Evolutionary conservation across 257 asterid genomes (phyloP).

Genomic region (Jaltomata sinuosa): DNA sequence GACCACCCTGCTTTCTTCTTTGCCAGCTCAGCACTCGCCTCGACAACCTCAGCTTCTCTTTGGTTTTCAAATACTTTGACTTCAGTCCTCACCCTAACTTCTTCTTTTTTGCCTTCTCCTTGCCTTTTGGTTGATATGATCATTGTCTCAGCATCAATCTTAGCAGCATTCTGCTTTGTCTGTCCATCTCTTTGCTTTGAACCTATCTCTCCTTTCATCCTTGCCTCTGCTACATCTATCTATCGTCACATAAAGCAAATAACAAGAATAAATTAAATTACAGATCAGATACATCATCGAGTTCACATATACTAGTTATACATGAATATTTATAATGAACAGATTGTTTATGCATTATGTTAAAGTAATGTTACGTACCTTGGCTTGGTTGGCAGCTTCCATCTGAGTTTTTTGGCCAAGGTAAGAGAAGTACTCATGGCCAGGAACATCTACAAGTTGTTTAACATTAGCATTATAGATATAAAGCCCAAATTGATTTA

Average conservation of each 20-base stretch:
- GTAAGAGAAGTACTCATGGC: constrained; percentile 62
- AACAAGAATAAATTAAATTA: too few relatives aligned
- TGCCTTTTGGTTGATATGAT: constrained; percentile 32
- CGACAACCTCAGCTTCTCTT: constrained; percentile 48
- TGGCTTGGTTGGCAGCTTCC: constrained; percentile 66
- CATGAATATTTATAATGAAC: too few relatives aligned
- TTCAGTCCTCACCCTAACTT: constrained; percentile 30
- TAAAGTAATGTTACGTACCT: background rate
- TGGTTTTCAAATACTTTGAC: constrained; percentile 41
- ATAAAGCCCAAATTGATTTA: constrained; percentile 46
- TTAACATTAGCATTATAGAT: constrained; percentile 63
- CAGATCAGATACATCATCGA: background rate
- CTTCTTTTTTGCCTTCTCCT: constrained; percentile 51
- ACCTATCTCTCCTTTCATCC: constrained; percentile 59
- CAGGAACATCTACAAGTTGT: constrained; percentile 56
- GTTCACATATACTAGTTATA: too few relatives aligned
- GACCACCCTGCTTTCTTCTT: constrained; percentile 65
- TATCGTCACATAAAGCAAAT: background rate
- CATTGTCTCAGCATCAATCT: constrained; percentile 59
- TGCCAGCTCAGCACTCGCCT: constrained; percentile 38
- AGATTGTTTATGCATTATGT: too few relatives aligned
- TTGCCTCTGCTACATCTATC: constrained; percentile 47
- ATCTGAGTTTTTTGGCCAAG: constrained; percentile 58
- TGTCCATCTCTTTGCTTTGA: constrained; percentile 44
- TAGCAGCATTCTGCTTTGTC: constrained; percentile 46